Conservation (phyloP, 768 basidiomycete genomes). For the Termitomyces sp. region DNA sequence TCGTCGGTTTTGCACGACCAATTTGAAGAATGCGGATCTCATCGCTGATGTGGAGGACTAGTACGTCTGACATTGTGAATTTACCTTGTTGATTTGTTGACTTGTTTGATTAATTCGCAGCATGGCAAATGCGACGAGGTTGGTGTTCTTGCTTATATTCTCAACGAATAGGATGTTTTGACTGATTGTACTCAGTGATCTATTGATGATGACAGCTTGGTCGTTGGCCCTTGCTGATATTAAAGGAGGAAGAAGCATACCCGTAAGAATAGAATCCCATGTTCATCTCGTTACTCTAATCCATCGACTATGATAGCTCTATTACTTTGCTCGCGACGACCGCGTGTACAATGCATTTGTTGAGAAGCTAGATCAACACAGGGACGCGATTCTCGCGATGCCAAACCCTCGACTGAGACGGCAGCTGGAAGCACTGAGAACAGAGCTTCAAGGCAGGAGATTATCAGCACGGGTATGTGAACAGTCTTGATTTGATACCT, state of each 20-base stretch:
- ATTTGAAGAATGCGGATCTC: slow-evolving; percentile 72
- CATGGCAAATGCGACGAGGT: slow-evolving; percentile 81
- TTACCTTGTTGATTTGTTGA: background rate
- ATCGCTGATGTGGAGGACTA: slow-evolving; percentile 90
- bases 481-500: background rate
- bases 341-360: slow-evolving; percentile 73
- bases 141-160: slow-evolving; percentile 5
- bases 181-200: slow-evolving; percentile 39
- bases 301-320: slow-evolving; percentile 36
- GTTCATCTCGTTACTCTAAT: background rate
- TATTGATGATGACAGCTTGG: slow-evolving; percentile 84
- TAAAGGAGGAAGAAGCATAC: slow-evolving; percentile 61
- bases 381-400: slow-evolving; percentile 13
- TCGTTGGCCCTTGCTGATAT: slow-evolving; percentile 55
- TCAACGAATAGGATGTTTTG: background rate
- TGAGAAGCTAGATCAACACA: slow-evolving; percentile 42
- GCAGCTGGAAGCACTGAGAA: slow-evolving; percentile 5
- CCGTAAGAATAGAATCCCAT: slow-evolving; percentile 42
- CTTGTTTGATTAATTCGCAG: slow-evolving; percentile 31
- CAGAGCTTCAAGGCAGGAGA: slow-evolving; percentile 1
- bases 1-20: slow-evolving; percentile 80
- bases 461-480: slow-evolving; percentile 2
- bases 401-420: background rate
- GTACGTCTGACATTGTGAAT: slow-evolving; percentile 39
- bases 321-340: slow-evolving; percentile 92